Evolutionary conservation across 495 filamentous ascomycete genomes (phyloP), one percentile per base, ranked within the genome.

Genomic region (Cladorrhinum samala): DNA sequence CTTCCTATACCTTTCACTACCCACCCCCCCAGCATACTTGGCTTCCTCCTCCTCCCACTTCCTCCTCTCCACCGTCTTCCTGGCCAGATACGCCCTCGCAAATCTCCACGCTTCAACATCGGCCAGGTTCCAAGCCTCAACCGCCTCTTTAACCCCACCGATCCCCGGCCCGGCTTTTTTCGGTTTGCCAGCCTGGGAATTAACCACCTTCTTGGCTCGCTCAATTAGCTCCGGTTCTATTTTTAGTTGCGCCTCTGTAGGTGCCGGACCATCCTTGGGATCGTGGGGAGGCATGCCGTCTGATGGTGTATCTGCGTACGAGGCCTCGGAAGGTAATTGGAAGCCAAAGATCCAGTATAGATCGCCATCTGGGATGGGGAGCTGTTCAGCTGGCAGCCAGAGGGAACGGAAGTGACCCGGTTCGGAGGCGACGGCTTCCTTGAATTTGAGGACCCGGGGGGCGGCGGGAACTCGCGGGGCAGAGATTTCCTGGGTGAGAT

Each of bases 81-180:
- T 63, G 17, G 82, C 85, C 27, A 74, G 57, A 50, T 76, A 92
- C 0, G 93, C 92, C 58, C 84, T 75, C 8, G 88, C 85, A 60
- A 98, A 96, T 60, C 83, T 80, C 93, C 93, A 98, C 2, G 86
- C 88, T 71, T 98, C 93, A 8, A 88, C 86, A 68, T 96, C 90
- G 4, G 88, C 91, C 57, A 96, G 58, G 68, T 92, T 95, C 93
- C 93, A 98, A 55, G 87, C 86, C 75, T 96, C 93, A 16, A 87
- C 77, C 38, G 84, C 82, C 19, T 77, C 76, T 38, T 33, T 45
- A 1, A 45, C 21, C 9, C 45, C n/a, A 13, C 78, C 75, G 24
- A 89, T 67, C 43, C 60, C 69, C 45, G 57, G 61, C 9, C 67
- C 58, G 3, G 60, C 56, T 23, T 57, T 58, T 37, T 60, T 58